These are phyloP conservation scores for Trapa incisa DNA, from an alignment of 345 rosid species.

Conservation along the genomic window DNA sequence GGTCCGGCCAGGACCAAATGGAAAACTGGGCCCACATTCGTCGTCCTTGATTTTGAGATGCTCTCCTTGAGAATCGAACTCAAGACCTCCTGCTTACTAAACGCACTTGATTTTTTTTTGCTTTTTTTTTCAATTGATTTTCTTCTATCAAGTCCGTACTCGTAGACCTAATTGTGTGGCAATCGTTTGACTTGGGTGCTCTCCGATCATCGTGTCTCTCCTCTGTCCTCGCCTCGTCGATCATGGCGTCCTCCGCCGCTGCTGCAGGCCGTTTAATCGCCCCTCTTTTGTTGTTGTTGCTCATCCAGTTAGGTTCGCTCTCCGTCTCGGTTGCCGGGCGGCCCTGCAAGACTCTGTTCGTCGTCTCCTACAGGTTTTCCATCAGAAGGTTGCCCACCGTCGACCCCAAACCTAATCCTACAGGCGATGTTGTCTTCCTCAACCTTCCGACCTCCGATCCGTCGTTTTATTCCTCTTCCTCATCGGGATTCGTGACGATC, in stretches of 20 bases:
- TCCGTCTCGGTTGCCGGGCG: slow-evolving; percentile 18
- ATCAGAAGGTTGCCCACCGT: slow-evolving; percentile 1
- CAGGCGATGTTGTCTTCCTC: neutral
- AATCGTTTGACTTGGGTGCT: too few species aligned
- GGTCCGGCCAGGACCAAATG: too few species aligned
- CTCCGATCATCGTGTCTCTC: neutral
- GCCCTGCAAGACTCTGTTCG: slow-evolving; percentile 33
- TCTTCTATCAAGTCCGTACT: too few species aligned
- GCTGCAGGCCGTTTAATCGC: neutral
- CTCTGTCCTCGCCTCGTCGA: neutral
- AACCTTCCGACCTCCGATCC: neutral
- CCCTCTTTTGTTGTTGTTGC: slow-evolving; percentile 1
- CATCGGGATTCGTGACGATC: neutral
- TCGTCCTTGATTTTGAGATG: too few species aligned
- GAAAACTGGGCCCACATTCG: too few species aligned
- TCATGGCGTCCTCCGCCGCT: slow-evolving; percentile 7
- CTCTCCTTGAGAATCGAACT: too few species aligned
- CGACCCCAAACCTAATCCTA: too few species aligned
- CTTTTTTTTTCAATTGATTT: too few species aligned
- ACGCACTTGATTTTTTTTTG: too few species aligned
- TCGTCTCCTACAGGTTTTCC: slow-evolving; percentile 49
- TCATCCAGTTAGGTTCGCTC: slow-evolving; percentile 9
- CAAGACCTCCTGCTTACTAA: too few species aligned
- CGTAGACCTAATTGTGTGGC: too few species aligned
- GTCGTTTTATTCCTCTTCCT: neutral